Evolutionary conservation across 139 green algal species (phyloP), one percentile per base, ranked within the genome.

Genomic region (Zygnema cylindricum): DNA sequence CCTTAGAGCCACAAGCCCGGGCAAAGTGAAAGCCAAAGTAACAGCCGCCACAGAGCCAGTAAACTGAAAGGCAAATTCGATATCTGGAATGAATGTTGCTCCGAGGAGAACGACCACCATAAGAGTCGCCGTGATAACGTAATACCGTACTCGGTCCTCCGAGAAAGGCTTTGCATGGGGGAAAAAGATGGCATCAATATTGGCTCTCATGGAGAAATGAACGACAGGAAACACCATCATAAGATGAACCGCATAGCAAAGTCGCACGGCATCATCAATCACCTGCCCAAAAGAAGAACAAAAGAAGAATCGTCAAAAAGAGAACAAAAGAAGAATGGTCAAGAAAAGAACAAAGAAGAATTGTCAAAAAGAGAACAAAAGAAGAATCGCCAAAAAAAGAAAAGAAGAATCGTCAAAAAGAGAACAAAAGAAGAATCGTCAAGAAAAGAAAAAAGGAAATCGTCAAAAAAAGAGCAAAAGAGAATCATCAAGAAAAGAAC

Each of bases 141-240:
- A 16, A 16, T 63, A 63, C 7, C 49, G 49, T 7, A 63, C 7
- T 63, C 49, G 7, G 49, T 63, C 49, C 16, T 63, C 49, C 16
- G 49, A 25, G 16, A 63, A 16, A 16, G 49, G 49, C 49, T 63
- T 63, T 63, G 79, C 79, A 2, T 35, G 25, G 79, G 82, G 57
- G 57, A 88, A 88, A 41, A 88, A 41, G 30, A 88, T n/a, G 42
- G 39, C 63, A 73, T 88, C 82, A 3, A 84, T 38, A 35, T 40
- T 85, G 36, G 43, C 43, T n/a, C 82, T 71, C 35, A 88, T 41
- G 25, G 82, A 39, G 82, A 85, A 88, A 33, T 88, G 82, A 39
- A 88, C 23, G 25, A 88, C 38, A 23, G 82, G 82, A 43, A 88
- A 88, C 23, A 88, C 82, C 69, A 85, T 41, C 1, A 88, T 40